Conservation (phyloP, 805 yeast species). For the Nakazawaea ambrosiae region DNA sequence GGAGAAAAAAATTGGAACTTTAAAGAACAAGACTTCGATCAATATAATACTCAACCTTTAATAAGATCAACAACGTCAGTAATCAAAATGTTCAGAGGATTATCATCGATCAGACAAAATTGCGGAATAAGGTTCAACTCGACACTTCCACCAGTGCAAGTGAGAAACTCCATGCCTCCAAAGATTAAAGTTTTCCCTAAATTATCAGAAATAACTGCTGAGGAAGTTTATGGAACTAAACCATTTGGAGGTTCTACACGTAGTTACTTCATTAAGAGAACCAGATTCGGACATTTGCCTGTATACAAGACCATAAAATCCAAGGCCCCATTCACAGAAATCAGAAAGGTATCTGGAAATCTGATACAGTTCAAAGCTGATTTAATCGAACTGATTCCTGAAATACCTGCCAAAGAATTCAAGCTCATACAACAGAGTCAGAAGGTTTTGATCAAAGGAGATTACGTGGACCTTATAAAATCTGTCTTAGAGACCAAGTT, state of each 20-base stretch:
- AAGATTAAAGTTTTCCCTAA: slow-evolving; percentile 18
- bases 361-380: slow-evolving; percentile 60
- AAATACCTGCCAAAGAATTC: slow-evolving; percentile 36
- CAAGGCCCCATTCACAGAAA: slow-evolving; percentile 60
- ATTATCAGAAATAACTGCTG: slow-evolving; percentile 16
- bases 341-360: slow-evolving; percentile 67
- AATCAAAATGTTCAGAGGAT: slow-evolving; percentile 1
- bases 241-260: slow-evolving; percentile 26
- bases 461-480: slow-evolving; percentile 29
- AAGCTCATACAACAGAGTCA: slow-evolving; percentile 43
- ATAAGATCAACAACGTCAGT: background rate
- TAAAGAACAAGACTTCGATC: too few relatives aligned
- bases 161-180: background rate
- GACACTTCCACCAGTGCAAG: slow-evolving; percentile 11
- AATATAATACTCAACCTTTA: too few relatives aligned
- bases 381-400: slow-evolving; percentile 42
- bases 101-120: slow-evolving; percentile 1
- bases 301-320: slow-evolving; percentile 66
- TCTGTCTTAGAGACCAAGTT: slow-evolving; percentile 24
- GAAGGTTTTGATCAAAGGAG: slow-evolving; percentile 48
- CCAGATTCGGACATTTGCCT: slow-evolving; percentile 68
- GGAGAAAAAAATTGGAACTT: background rate
- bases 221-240: slow-evolving; percentile 17
- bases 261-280: slow-evolving; percentile 38
- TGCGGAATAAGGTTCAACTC: slow-evolving; percentile 15